Percentiles rank a stretch among this genome's conserved stretches.
Evolutionary conservation across 768 basidiomycete genomes (phyloP).

Genomic region (Phylloporus sp.): DNA sequence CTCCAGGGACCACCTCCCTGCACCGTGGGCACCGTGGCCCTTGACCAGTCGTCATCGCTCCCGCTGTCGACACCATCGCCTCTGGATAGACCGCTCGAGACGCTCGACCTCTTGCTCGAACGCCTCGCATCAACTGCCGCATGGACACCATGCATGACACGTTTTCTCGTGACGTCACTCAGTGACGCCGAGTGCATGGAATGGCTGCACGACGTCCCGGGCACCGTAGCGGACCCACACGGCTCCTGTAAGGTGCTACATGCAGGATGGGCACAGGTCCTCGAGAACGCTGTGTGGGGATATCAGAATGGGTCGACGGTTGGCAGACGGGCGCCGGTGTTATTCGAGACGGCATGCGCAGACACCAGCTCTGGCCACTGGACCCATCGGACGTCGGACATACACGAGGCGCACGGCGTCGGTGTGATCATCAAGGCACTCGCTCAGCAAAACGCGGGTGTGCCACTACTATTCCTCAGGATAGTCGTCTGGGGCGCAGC

Average conservation of each 20-base stretch:
- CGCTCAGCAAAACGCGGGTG: slow-evolving; percentile 10
- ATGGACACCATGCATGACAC: background rate
- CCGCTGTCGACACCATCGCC: background rate
- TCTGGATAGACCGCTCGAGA: background rate
- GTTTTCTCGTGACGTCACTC: no score
- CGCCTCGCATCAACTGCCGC: background rate
- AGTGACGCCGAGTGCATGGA: background rate
- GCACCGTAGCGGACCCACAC: no score
- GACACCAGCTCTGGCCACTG: no score
- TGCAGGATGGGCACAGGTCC: no score
- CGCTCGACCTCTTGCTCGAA: background rate
- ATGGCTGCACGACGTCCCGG: background rate
- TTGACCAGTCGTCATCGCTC: background rate
- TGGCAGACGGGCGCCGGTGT: no score
- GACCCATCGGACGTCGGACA: background rate
- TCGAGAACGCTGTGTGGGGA: no score
- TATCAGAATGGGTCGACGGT: no score
- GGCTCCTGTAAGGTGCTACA: no score
- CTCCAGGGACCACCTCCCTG: background rate
- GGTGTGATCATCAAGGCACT: slow-evolving; percentile 18
- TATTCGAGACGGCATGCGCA: no score
- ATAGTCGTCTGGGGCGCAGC: slow-evolving; percentile 1
- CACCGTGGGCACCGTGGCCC: background rate
- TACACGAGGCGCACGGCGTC: slow-evolving; percentile 14
- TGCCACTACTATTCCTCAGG: slow-evolving; percentile 7